A percentile compares a stretch with the other conserved stretches of the same genome.
Evolutionary conservation across 1,139 yeast species (phyloP).

Genomic region (Debaryomyces nepalensis): DNA sequence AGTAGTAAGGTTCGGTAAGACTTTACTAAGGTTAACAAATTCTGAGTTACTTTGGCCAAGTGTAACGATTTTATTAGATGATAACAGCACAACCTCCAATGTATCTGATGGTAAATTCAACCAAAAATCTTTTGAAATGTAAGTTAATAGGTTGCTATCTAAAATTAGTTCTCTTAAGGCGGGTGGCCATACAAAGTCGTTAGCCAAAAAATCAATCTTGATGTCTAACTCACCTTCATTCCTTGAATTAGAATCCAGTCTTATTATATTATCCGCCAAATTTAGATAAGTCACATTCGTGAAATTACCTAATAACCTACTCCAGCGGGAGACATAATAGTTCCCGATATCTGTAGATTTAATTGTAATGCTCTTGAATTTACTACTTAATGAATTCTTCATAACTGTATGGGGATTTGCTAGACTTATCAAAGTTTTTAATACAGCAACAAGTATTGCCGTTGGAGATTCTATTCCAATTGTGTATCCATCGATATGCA

Average conservation of each 20-base stretch:
- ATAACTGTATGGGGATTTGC: constrained; percentile 16
- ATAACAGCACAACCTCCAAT: constrained; percentile 28
- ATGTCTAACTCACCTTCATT: constrained; percentile 14
- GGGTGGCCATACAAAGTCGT: constrained; percentile 36
- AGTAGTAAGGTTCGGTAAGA: constrained; percentile 19
- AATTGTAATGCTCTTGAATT: constrained; percentile 32
- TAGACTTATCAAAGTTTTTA: constrained; percentile 31
- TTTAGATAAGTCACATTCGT: constrained; percentile 28
- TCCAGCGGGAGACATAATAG: constrained; percentile 39
- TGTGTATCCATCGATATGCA: constrained; percentile 35
- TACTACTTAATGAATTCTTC: constrained; percentile 24
- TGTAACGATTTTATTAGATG: constrained; percentile 22
- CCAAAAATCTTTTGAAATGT: constrained; percentile 28
- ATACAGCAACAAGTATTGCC: constrained; percentile 32
- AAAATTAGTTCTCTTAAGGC: constrained; percentile 29
- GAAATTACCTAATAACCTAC: constrained; percentile 34
- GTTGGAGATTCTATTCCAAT: constrained; percentile 33
- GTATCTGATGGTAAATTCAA: constrained; percentile 31
- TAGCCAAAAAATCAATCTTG: constrained; percentile 30
- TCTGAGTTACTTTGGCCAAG: constrained; percentile 18
- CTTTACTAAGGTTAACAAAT: constrained; percentile 14
- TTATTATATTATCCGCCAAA: constrained; percentile 34
- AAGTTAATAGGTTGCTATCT: constrained; percentile 31
- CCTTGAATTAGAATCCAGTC: constrained; percentile 20
- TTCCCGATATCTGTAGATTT: constrained; percentile 44